Conservation (phyloP, 2,329 filamentous ascomycete species). For the Metarhizium humberi region DNA sequence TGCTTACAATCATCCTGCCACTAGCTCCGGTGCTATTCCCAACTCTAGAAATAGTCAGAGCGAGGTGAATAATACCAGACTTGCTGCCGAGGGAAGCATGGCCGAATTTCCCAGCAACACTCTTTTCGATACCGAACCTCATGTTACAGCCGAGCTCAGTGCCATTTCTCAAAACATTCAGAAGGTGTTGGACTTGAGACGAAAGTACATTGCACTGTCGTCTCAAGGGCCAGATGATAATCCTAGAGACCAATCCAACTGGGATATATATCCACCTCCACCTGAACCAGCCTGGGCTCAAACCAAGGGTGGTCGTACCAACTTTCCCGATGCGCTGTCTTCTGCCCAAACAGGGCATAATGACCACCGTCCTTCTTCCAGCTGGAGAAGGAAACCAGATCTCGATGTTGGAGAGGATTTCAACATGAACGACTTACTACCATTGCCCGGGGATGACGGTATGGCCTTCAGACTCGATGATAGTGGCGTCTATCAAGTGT, state of each 20-base stretch:
- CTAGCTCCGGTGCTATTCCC: not conserved
- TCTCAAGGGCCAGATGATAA: slow-evolving; percentile 77
- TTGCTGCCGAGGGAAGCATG: slow-evolving; percentile 36
- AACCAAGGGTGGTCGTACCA: slow-evolving; percentile 14
- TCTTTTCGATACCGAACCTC: slow-evolving; percentile 63
- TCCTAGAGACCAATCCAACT: slow-evolving; percentile 72
- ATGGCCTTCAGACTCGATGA: slow-evolving; percentile 73
- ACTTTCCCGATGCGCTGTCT: slow-evolving; percentile 7
- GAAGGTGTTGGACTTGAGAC: slow-evolving; percentile 75
- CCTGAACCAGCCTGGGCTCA: slow-evolving; percentile 77
- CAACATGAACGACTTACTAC: slow-evolving; percentile 65
- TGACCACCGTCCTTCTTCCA: slow-evolving; percentile 29
- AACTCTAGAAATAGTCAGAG: slow-evolving; percentile 30
- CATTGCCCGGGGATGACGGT: slow-evolving; percentile 60
- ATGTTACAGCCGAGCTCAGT: slow-evolving; percentile 74
- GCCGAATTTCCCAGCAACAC: slow-evolving; percentile 52
- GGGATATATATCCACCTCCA: slow-evolving; percentile 85
- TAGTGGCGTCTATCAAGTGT: slow-evolving; percentile 87
- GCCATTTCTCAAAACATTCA: slow-evolving; percentile 87
- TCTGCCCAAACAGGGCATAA: not conserved
- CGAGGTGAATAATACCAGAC: slow-evolving; percentile 3
- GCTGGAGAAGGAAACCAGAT: slow-evolving; percentile 66
- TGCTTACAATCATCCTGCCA: not conserved
- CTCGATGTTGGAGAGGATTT: slow-evolving; percentile 92
- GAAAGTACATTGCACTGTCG: slow-evolving; percentile 82